Conservation (phyloP, 768 basidiomycete genomes). For the Kwoniella europaea region DNA sequence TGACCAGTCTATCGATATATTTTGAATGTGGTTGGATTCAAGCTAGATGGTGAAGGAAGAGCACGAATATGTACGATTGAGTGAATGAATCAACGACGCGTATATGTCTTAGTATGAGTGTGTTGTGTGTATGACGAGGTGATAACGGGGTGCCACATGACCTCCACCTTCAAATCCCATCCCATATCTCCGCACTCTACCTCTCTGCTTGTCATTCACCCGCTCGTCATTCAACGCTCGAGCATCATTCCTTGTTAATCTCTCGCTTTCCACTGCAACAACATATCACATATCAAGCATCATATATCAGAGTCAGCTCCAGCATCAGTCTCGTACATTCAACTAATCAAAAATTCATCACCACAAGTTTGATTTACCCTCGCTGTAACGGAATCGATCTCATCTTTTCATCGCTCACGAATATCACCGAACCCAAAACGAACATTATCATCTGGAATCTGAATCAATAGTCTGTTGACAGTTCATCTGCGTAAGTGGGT, state of each 20-base stretch:
- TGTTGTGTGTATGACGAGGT: slow-evolving; percentile 12
- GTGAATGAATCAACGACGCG: slow-evolving; percentile 20
- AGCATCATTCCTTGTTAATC: neutral
- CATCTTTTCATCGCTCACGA: neutral
- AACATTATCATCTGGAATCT: neutral
- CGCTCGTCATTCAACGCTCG: neutral
- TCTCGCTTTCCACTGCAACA: neutral
- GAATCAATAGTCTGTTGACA: neutral
- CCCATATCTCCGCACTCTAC: neutral
- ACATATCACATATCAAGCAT: neutral
- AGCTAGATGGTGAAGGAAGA: neutral
- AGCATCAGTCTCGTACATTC: slow-evolving; percentile 1
- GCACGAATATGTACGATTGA: neutral
- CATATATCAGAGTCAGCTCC: neutral
- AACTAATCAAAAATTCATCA: neutral
- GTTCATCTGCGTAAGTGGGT: neutral
- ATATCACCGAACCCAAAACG: neutral
- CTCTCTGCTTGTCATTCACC: neutral
- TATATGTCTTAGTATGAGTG: slow-evolving; percentile 3
- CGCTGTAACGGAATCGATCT: neutral
- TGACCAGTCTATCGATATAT: no score
- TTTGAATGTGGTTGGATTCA: neutral
- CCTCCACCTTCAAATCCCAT: slow-evolving; percentile 22
- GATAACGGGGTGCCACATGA: slow-evolving; percentile 18
- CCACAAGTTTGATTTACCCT: no score